phyloP scores from a whole-genome alignment of 306 rosid genomes.

The Ammopiptanthus mongolicus region DNA sequence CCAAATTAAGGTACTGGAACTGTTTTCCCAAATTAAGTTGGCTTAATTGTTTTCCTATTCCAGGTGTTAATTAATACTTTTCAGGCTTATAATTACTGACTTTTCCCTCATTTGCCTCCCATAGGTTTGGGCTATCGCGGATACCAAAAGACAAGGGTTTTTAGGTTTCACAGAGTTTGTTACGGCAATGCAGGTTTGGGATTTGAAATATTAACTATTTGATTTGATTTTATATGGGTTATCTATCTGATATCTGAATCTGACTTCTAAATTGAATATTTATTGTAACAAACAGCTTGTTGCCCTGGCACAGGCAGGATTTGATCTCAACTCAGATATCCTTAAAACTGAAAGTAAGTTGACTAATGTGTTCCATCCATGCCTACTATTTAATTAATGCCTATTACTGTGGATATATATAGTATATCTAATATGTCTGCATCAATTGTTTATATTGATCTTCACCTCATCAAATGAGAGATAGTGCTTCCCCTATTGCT shows the following conservation, averaged over 20 bases:
- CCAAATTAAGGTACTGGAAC: background rate
- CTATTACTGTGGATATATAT: background rate
- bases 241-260: background rate
- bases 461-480: background rate
- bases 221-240: background rate
- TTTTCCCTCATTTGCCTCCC: background rate
- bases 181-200: conserved; percentile 81
- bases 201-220: background rate
- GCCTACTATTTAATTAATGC: too few species aligned
- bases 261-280: conserved; percentile 3
- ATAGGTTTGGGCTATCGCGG: conserved; percentile 80
- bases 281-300: conserved; percentile 49
- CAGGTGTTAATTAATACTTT: background rate
- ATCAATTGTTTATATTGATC: background rate
- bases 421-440: background rate
- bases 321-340: conserved; percentile 51
- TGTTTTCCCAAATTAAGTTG: background rate
- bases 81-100: background rate
- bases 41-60: background rate
- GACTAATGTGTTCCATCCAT: background rate
- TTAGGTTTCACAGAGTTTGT: conserved; percentile 66
- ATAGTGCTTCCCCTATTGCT: background rate
- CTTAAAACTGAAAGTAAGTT: conserved; percentile 66
- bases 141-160: conserved; percentile 68
- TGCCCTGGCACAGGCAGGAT: conserved; percentile 73